Conservation (phyloP, 78 protist genomes). For the Neovahlkampfia damariscottae region DNA sequence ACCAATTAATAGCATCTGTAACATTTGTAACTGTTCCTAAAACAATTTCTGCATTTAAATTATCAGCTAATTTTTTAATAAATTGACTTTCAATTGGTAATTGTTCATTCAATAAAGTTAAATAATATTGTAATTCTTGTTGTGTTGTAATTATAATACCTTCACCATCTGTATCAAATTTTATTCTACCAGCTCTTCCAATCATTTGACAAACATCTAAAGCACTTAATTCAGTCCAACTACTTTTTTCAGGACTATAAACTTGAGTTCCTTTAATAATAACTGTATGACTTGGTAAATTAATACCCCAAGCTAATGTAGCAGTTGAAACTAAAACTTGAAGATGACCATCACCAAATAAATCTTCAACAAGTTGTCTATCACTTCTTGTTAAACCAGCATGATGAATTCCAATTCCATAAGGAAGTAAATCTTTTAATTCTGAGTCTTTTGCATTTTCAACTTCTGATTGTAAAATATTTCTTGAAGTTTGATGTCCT, state of each 20-base stretch:
- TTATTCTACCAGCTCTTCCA: slow-evolving; percentile 99
- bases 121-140: slow-evolving; percentile 82
- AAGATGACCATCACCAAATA: slow-evolving; percentile 76
- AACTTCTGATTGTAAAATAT: slow-evolving; percentile 47
- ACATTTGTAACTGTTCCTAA: slow-evolving; percentile 70
- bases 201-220: slow-evolving; percentile 97
- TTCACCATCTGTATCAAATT: slow-evolving; percentile 86
- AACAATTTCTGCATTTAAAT: slow-evolving; percentile 96
- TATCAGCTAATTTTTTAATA: slow-evolving; percentile 69
- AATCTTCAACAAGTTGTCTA: slow-evolving; percentile 79
- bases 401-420: slow-evolving; percentile 96
- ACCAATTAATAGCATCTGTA: slow-evolving; percentile 89
- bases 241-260: slow-evolving; percentile 83
- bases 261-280: slow-evolving; percentile 98
- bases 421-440: slow-evolving; percentile 79
- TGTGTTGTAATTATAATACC: slow-evolving; percentile 85
- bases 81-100: slow-evolving; percentile 96
- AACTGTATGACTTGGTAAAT: slow-evolving; percentile 98
- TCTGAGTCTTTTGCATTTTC: slow-evolving; percentile 28
- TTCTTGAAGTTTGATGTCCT: slow-evolving; percentile 35
- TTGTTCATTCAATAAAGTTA: slow-evolving; percentile 89
- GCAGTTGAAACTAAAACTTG: slow-evolving; percentile 93
- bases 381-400: slow-evolving; percentile 88
- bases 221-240: slow-evolving; percentile 77
- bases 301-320: slow-evolving; percentile 99